Conservation (phyloP, 2,329 filamentous ascomycete species). For the Parastagonospora avenae region DNA sequence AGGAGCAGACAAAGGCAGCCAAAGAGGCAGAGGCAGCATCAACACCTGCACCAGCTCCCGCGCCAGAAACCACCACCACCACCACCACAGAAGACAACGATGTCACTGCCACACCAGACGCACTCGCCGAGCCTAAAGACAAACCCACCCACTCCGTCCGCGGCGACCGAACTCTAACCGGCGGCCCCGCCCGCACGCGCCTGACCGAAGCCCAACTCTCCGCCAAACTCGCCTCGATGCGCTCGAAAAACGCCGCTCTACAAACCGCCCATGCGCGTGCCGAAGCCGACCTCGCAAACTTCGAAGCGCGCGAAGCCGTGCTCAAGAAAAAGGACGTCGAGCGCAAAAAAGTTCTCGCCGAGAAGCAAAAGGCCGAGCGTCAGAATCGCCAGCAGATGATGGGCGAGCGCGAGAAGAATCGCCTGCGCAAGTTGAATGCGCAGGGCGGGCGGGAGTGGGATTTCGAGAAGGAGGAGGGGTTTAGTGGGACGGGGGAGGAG, state of each 20-base stretch:
- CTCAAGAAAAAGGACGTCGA: slow-evolving; percentile 57
- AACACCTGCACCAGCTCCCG: slow-evolving; percentile 19
- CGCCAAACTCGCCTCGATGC: slow-evolving; percentile 65
- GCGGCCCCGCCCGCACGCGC: slow-evolving; percentile 38
- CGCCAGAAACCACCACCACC: not conserved
- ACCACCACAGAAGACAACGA: slow-evolving; percentile 14
- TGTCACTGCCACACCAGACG: slow-evolving; percentile 15
- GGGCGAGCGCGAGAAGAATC: slow-evolving; percentile 65
- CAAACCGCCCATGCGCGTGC: slow-evolving; percentile 66
- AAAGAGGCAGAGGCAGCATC: slow-evolving; percentile 26
- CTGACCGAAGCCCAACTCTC: slow-evolving; percentile 68
- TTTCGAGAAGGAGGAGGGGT: slow-evolving; percentile 65
- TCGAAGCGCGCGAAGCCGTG: slow-evolving; percentile 66
- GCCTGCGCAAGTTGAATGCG: slow-evolving; percentile 63
- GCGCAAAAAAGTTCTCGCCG: slow-evolving; percentile 43
- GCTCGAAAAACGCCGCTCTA: slow-evolving; percentile 64
- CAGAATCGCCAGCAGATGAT: slow-evolving; percentile 64
- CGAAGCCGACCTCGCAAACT: slow-evolving; percentile 70
- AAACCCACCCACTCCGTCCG: slow-evolving; percentile 36
- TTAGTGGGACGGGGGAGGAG: slow-evolving; percentile 48
- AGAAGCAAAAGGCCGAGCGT: slow-evolving; percentile 53
- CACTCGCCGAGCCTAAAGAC: slow-evolving; percentile 29
- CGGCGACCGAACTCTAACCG: slow-evolving; percentile 41
- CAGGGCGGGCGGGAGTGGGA: slow-evolving; percentile 67
- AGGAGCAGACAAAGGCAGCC: slow-evolving; percentile 23